phyloP scores from a whole-genome alignment of 306 rosid species.

The Dryas octopetala region DNA sequence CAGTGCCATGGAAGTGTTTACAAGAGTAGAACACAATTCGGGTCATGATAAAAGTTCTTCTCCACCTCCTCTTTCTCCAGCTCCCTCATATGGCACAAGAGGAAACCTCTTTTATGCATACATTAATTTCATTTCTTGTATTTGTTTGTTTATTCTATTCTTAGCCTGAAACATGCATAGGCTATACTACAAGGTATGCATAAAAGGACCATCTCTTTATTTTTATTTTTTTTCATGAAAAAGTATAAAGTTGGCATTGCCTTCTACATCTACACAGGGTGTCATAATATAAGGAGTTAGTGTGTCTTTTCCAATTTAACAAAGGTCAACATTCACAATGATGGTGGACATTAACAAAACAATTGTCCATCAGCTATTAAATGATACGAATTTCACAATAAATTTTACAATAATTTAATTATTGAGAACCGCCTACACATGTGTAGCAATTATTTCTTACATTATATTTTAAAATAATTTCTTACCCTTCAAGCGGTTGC shows the following conservation, averaged over 20 bases:
- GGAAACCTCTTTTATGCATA: neutral
- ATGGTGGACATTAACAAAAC: neutral
- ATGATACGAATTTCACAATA: neutral
- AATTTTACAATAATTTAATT: neutral
- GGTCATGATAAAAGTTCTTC: constrained; percentile 4
- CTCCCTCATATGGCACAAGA: neutral
- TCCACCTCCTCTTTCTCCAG: neutral
- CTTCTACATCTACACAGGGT: too few relatives aligned
- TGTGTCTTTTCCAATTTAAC: neutral
- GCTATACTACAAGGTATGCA: too few relatives aligned
- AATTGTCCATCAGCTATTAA: neutral
- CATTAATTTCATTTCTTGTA: neutral
- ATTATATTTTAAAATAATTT: too few relatives aligned
- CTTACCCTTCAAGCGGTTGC: too few relatives aligned
- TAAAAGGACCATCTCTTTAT: neutral
- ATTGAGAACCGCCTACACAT: too few relatives aligned
- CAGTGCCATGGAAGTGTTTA: constrained; percentile 18
- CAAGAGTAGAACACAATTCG: neutral
- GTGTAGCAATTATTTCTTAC: too few relatives aligned
- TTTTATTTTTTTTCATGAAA: too few relatives aligned
- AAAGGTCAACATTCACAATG: neutral
- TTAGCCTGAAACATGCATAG: neutral
- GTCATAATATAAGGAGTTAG: too few relatives aligned
- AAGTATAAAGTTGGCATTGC: too few relatives aligned
- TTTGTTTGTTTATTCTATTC: constrained; percentile 6